A percentile compares a stretch with the other conserved stretches of the same genome.
Evolutionary conservation across 2,329 filamentous ascomycete genomes (phyloP).

Genomic region (Ophiostoma sp.): DNA sequence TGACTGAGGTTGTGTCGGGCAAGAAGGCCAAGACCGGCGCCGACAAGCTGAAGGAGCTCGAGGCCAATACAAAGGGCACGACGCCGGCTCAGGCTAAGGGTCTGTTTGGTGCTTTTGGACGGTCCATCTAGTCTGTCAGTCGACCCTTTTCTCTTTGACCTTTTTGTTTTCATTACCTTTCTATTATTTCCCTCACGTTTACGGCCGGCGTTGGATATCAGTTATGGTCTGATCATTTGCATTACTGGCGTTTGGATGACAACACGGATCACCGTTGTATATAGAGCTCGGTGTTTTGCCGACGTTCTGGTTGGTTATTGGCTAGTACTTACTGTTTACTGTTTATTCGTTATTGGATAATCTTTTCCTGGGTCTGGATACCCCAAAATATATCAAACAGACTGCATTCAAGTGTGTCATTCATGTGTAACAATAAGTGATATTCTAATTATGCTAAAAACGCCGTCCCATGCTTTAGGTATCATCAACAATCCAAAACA

Average conservation of each 20-base stretch:
- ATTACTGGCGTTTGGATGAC: slow-evolving; percentile 13
- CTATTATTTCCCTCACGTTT: neutral
- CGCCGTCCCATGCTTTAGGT: neutral
- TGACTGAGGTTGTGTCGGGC: slow-evolving; percentile 1
- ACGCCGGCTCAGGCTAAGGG: too few relatives aligned
- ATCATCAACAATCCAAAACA: neutral
- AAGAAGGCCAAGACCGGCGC: neutral
- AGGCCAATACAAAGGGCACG: too few relatives aligned
- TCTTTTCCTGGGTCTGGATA: neutral
- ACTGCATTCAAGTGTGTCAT: neutral
- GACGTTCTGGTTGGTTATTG: too few relatives aligned
- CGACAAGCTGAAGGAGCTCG: neutral
- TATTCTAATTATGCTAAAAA: neutral
- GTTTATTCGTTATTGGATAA: neutral
- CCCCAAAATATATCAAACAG: slow-evolving; percentile 4
- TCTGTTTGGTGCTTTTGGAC: too few relatives aligned
- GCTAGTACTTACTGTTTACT: neutral
- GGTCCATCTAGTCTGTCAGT: neutral
- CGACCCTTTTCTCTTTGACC: neutral
- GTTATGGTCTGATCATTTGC: neutral
- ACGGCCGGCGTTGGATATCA: neutral
- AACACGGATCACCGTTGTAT: slow-evolving; percentile 3
- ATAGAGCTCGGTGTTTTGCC: neutral
- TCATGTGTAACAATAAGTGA: too few relatives aligned
- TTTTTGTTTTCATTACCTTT: neutral